These are phyloP conservation scores for Urostyla sp. DNA, from an alignment of 73 alveolate species.

Conservation along the genomic window DNA sequence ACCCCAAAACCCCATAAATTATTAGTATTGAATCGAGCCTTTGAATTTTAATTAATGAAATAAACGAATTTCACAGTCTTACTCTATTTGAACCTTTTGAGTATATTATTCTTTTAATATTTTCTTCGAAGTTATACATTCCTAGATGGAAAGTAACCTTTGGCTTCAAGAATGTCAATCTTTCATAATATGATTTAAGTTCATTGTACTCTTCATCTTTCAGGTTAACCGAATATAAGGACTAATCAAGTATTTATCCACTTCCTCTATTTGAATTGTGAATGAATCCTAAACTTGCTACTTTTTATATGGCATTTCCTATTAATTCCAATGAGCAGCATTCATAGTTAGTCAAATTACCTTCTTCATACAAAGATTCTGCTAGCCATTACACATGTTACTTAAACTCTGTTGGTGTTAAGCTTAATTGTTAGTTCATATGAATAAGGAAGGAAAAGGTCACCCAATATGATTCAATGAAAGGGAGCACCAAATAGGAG, in stretches of 20 bases:
- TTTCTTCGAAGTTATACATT: conserved; percentile 43
- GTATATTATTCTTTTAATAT: conserved; percentile 34
- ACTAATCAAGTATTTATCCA: no score
- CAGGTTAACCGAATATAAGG: no score
- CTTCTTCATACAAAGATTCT: conserved; percentile 84
- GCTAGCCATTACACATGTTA: conserved; percentile 80
- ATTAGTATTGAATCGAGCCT: no score
- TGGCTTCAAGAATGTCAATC: conserved; percentile 59
- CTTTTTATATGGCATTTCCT: conserved; percentile 72
- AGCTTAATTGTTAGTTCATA: conserved; percentile 41
- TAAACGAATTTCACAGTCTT: no score
- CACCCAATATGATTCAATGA: conserved; percentile 90
- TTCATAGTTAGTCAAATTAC: conserved; percentile 75
- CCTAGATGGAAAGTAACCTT: conserved; percentile 20
- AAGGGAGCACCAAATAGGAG: conserved; percentile 82
- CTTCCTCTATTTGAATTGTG: no score
- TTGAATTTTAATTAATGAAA: no score
- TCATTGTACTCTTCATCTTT: no score
- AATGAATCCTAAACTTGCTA: conserved; percentile 32
- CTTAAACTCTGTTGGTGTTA: conserved; percentile 51
- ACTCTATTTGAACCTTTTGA: no score
- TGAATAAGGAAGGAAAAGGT: conserved; percentile 73
- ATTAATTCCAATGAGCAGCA: conserved; percentile 82
- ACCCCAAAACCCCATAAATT: no score
- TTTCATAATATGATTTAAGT: no score